Percentiles rank a stretch among this genome's conserved stretches.
Evolutionary conservation across 1,284 basidiomycete species (phyloP).

Genomic region (Phylloboletellus chloephorus): DNA sequence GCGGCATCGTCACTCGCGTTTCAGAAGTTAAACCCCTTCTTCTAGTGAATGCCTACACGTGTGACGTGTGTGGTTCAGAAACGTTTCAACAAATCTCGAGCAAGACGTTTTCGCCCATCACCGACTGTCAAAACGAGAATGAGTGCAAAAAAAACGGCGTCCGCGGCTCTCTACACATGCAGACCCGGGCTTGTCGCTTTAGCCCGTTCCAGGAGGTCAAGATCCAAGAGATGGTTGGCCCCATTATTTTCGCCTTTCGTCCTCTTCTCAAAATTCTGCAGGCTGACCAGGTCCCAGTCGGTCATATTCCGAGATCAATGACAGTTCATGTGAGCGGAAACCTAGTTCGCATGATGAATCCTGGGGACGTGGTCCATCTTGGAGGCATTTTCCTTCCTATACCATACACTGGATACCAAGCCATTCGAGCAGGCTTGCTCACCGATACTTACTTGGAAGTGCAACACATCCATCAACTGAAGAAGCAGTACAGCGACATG

Average conservation of each 20-base stretch:
- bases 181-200: conserved; percentile 95
- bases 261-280: conserved; percentile 31
- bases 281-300: conserved; percentile 99
- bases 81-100: conserved; percentile 98
- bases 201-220: conserved; percentile 98
- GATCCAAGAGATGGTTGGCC: conserved; percentile 93
- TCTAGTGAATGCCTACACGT: conserved; percentile 97
- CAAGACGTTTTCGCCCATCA: conserved; percentile 86
- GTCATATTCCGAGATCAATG: conserved; percentile 98
- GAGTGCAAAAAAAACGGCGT: conserved; percentile 87
- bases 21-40: conserved; percentile 98
- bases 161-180: conserved; percentile 92
- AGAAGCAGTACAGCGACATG: conserved; percentile 97
- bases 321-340: conserved; percentile 90
- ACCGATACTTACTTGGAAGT: conserved; percentile 97
- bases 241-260: neutral
- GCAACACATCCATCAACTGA: conserved; percentile 89
- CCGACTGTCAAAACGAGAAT: conserved; percentile 78
- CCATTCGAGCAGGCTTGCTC: conserved; percentile 88
- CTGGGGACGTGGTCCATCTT: conserved; percentile 93
- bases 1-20: conserved; percentile 97
- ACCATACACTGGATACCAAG: conserved; percentile 85
- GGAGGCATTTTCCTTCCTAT: conserved; percentile 88
- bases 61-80: conserved; percentile 96
- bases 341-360: conserved; percentile 87